Evolutionary conservation across 2,329 filamentous ascomycete genomes (phyloP).

Genomic region (Cercospora sp.): DNA sequence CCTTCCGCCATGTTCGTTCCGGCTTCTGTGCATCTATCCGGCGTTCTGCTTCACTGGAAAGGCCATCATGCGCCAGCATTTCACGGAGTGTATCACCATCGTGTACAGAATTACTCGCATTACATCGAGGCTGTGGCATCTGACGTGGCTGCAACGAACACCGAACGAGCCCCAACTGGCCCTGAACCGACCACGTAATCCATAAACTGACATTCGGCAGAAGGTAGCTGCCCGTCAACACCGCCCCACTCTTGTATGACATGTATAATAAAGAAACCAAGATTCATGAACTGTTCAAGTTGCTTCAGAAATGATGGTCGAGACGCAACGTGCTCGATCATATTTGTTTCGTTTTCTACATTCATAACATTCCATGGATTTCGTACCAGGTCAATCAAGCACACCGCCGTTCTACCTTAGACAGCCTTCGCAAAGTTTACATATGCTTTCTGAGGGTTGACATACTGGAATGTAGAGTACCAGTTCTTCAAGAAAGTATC

Average conservation of each 20-base stretch:
- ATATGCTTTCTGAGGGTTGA: constrained; percentile 21
- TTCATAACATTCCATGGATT: neutral
- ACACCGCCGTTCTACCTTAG: neutral
- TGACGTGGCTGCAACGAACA: neutral
- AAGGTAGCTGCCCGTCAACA: constrained; percentile 8
- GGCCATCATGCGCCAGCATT: constrained; percentile 4
- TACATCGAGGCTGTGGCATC: constrained; percentile 6
- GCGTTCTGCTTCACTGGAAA: constrained; percentile 13
- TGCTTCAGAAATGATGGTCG: neutral
- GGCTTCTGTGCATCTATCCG: constrained; percentile 22
- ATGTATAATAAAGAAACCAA: constrained; percentile 11
- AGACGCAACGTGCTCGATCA: neutral
- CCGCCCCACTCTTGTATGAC: constrained; percentile 23
- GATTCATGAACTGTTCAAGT: constrained; percentile 3
- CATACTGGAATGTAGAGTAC: constrained; percentile 29
- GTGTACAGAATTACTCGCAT: constrained; percentile 18
- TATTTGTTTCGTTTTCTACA: neutral
- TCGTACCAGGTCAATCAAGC: neutral
- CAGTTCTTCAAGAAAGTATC: constrained; percentile 33
- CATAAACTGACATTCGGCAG: neutral
- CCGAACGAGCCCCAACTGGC: neutral
- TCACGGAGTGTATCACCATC: constrained; percentile 10
- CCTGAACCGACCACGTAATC: neutral
- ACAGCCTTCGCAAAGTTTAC: constrained; percentile 31
- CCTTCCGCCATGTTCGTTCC: neutral